These are phyloP conservation scores for Diddensiella caesifluorescens DNA, from an alignment of 805 yeast species.

Conservation along the genomic window DNA sequence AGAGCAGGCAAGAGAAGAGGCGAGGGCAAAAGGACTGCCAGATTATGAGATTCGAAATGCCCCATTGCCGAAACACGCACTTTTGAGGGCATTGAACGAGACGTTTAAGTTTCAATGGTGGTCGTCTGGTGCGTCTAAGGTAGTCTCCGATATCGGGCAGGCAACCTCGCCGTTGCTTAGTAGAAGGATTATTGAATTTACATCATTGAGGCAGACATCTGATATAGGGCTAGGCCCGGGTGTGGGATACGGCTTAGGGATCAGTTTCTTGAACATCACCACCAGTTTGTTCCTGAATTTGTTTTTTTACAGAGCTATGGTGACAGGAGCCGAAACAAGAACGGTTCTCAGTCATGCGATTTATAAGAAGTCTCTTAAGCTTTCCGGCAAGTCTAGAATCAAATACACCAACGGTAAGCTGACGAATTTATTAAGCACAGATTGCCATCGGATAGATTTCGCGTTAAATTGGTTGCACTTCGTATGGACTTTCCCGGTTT, in stretches of 20 bases:
- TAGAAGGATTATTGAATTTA: slow-evolving; percentile 57
- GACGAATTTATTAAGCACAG: slow-evolving; percentile 77
- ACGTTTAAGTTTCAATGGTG: slow-evolving; percentile 34
- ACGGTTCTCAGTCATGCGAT: slow-evolving; percentile 67
- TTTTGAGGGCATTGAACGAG: slow-evolving; percentile 34
- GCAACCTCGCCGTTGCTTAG: slow-evolving; percentile 65
- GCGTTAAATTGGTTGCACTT: slow-evolving; percentile 67
- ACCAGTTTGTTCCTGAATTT: slow-evolving; percentile 52
- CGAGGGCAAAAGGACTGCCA: slow-evolving; percentile 38
- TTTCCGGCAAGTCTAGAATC: slow-evolving; percentile 53
- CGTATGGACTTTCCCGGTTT: slow-evolving; percentile 56
- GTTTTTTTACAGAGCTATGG: slow-evolving; percentile 54
- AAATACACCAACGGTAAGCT: slow-evolving; percentile 63
- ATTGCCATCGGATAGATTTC: slow-evolving; percentile 72
- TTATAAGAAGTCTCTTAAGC: slow-evolving; percentile 58
- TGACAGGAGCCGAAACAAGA: slow-evolving; percentile 66
- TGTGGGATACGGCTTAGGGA: slow-evolving; percentile 71
- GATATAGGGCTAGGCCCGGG: slow-evolving; percentile 47
- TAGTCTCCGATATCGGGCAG: slow-evolving; percentile 31
- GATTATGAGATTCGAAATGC: slow-evolving; percentile 31
- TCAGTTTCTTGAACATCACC: slow-evolving; percentile 48
- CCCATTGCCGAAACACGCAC: slow-evolving; percentile 20
- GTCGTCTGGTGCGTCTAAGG: slow-evolving; percentile 32
- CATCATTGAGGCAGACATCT: slow-evolving; percentile 45
- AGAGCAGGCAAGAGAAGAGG: slow-evolving; percentile 23